These are phyloP conservation scores for Russula sp. DNA, from an alignment of 768 basidiomycete species.

Conservation along the genomic window DNA sequence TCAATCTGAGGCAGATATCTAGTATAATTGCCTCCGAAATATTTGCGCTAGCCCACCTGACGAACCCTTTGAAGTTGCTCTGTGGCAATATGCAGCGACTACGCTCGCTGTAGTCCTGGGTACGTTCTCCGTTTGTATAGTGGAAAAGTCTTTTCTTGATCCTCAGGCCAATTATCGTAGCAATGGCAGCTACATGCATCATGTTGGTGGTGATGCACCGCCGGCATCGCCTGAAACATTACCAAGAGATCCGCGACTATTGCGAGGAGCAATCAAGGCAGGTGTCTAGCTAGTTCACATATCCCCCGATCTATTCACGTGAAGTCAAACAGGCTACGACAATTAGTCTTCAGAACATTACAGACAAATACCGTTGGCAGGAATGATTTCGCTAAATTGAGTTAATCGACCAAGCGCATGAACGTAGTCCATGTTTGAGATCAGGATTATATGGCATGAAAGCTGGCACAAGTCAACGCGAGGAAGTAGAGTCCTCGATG, in stretches of 20 bases:
- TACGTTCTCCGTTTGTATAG: slow-evolving; percentile 6
- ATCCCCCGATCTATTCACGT: not conserved
- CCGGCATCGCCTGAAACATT: slow-evolving; percentile 21
- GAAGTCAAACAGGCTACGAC: slow-evolving; percentile 16
- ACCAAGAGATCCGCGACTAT: slow-evolving; percentile 22
- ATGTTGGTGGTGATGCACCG: slow-evolving; percentile 23
- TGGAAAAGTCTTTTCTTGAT: not conserved
- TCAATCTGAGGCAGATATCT: not conserved
- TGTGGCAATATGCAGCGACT: slow-evolving; percentile 24
- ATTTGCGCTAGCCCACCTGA: slow-evolving; percentile 24
- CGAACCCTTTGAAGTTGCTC: slow-evolving; percentile 20
- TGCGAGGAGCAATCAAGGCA: slow-evolving; percentile 23
- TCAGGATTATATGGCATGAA: not conserved
- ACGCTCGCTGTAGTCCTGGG: slow-evolving; percentile 21
- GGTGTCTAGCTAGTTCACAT: not conserved
- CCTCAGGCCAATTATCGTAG: slow-evolving; percentile 2
- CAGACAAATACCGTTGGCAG: not conserved
- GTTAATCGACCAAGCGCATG: not conserved
- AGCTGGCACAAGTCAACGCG: not conserved
- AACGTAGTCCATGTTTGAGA: not conserved
- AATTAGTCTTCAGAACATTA: slow-evolving; percentile 1
- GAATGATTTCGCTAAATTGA: not conserved
- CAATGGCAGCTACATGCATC: slow-evolving; percentile 23
- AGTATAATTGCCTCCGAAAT: slow-evolving; percentile 22
- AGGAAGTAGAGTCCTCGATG: slow-evolving; percentile 33